A percentile compares a stretch with the other conserved stretches of the same genome.
phyloP scores from a whole-genome alignment of 1,139 yeast species.

The Citeromyces hawaiiensis region DNA sequence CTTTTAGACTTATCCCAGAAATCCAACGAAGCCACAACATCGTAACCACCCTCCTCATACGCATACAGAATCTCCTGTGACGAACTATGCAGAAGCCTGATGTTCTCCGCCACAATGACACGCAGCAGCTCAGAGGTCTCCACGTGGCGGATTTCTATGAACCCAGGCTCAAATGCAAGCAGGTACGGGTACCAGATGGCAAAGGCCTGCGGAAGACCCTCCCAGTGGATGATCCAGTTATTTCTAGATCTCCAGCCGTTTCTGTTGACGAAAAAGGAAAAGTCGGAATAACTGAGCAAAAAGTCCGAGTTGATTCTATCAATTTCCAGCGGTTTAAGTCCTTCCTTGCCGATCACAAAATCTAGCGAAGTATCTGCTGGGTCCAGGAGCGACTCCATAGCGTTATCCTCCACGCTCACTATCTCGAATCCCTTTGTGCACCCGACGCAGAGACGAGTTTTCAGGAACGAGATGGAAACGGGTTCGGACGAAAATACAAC shows the following conservation, averaged over 20 bases:
- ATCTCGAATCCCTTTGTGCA: constrained; percentile 95
- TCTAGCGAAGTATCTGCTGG: constrained; percentile 96
- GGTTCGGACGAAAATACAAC: constrained; percentile 80
- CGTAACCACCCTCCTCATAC: constrained; percentile 83
- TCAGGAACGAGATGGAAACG: constrained; percentile 79
- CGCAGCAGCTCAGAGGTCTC: constrained; percentile 77
- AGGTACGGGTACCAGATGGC: constrained; percentile 91
- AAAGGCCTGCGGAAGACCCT: constrained; percentile 85
- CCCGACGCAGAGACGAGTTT: constrained; percentile 84
- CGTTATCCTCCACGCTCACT: constrained; percentile 67
- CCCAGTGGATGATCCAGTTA: constrained; percentile 95
- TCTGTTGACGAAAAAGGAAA: constrained; percentile 84
- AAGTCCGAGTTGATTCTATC: constrained; percentile 85
- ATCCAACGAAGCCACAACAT: constrained; percentile 83
- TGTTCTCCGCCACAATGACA: constrained; percentile 91
- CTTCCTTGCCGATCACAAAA: constrained; percentile 82
- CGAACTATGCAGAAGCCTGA: constrained; percentile 74
- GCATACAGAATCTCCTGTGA: constrained; percentile 93
- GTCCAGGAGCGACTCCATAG: constrained; percentile 68
- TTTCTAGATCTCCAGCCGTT: constrained; percentile 96
- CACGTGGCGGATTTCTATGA: constrained; percentile 86
- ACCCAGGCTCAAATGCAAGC: constrained; percentile 78
- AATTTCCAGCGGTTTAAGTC: constrained; percentile 80
- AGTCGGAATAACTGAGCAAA: constrained; percentile 77
- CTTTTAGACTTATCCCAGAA: constrained; percentile 44